Evolutionary conservation across 805 yeast species (phyloP).

Genomic region (Candida nanaspora): DNA sequence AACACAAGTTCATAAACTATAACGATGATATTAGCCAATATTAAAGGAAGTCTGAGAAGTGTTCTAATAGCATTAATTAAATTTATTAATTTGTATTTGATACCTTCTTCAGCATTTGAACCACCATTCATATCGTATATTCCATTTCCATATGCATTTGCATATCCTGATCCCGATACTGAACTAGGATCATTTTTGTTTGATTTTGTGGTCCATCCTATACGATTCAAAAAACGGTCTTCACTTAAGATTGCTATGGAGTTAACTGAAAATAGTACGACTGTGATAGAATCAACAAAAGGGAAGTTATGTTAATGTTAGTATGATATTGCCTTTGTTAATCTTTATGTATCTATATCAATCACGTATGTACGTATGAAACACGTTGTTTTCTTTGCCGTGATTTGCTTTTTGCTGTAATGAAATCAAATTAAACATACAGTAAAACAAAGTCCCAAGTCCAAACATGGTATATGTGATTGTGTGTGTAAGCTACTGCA

Average conservation of each 20-base stretch:
- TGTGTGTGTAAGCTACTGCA: no score
- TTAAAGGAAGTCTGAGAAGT: constrained; percentile 48
- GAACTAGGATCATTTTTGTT: not conserved
- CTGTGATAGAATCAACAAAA: constrained; percentile 9
- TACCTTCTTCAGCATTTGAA: constrained; percentile 11
- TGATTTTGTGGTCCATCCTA: constrained; percentile 27
- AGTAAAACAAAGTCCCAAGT: constrained; percentile 45
- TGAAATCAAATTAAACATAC: constrained; percentile 15
- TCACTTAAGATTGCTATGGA: constrained; percentile 55
- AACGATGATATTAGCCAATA: constrained; percentile 40
- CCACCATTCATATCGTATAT: constrained; percentile 12
- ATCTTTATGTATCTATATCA: no score
- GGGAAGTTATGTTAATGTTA: not conserved
- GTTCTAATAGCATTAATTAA: constrained; percentile 55
- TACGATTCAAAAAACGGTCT: constrained; percentile 46
- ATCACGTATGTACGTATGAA: no score
- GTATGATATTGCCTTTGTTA: not conserved
- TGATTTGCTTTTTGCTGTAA: constrained; percentile 1
- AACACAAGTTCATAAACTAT: constrained; percentile 45
- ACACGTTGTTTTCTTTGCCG: no score
- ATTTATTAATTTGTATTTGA: constrained; percentile 44
- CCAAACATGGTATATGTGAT: constrained; percentile 49
- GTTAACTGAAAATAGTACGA: constrained; percentile 43
- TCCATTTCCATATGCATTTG: constrained; percentile 12
- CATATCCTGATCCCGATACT: no score